phyloP scores from a whole-genome alignment of 495 filamentous ascomycete species.

The Lasiosphaeris hirsuta region DNA sequence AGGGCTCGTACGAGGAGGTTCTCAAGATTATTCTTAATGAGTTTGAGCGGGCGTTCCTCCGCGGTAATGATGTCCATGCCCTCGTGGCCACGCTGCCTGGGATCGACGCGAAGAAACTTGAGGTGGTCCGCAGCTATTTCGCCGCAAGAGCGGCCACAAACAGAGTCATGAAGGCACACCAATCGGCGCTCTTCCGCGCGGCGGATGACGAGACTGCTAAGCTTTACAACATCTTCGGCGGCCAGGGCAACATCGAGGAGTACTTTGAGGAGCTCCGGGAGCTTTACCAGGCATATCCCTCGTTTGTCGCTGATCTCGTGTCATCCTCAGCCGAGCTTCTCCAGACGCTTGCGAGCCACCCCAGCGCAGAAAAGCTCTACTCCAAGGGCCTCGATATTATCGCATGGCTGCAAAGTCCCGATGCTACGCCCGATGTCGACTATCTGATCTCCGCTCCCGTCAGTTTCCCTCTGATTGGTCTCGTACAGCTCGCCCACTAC shows the following conservation, averaged over 20 bases:
- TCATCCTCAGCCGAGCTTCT: constrained; percentile 74
- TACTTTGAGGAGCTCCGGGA: constrained; percentile 97
- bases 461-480: constrained; percentile 92
- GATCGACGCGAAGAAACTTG: constrained; percentile 81
- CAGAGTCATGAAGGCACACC: constrained; percentile 78
- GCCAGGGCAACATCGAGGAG: constrained; percentile 99
- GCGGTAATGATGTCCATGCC: constrained; percentile 94
- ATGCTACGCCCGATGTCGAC: constrained; percentile 87
- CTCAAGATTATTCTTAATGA: constrained; percentile 86
- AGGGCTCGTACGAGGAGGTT: constrained; percentile 80
- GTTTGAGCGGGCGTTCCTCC: constrained; percentile 91
- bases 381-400: constrained; percentile 92
- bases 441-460: constrained; percentile 97
- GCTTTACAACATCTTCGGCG: constrained; percentile 91
- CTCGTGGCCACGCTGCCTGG: constrained; percentile 80
- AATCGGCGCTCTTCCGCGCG: constrained; percentile 88
- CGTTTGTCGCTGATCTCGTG: constrained; percentile 83
- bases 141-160: constrained; percentile 78
- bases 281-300: constrained; percentile 84
- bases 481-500: constrained; percentile 93
- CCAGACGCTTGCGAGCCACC: constrained; percentile 77
- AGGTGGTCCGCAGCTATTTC: constrained; percentile 86
- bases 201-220: constrained; percentile 73
- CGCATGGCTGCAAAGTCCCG: constrained; percentile 82
- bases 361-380: constrained; percentile 89